These are phyloP conservation scores for Candida silvatica DNA, from an alignment of 805 yeast species.

Conservation along the genomic window DNA sequence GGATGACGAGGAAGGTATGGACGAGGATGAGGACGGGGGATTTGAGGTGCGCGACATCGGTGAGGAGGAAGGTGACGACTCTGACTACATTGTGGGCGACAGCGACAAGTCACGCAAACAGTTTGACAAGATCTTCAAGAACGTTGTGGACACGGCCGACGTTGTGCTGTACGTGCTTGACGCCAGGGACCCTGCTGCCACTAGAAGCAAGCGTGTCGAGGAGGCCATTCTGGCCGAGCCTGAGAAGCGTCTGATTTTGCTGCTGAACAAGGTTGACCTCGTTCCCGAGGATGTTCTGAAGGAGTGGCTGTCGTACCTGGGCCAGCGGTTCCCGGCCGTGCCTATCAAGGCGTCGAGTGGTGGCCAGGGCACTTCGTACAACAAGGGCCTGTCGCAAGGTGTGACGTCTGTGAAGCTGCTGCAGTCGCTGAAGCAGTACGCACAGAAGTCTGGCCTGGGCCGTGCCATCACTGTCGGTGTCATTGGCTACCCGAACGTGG, in stretches of 20 bases:
- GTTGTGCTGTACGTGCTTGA: slow-evolving; percentile 90
- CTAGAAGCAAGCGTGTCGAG: slow-evolving; percentile 88
- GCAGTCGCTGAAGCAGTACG: slow-evolving; percentile 77
- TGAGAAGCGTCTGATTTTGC: slow-evolving; percentile 75
- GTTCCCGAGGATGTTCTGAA: slow-evolving; percentile 79
- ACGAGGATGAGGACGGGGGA: slow-evolving; percentile 39
- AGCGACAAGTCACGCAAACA: slow-evolving; percentile 78
- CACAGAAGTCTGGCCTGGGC: slow-evolving; percentile 75
- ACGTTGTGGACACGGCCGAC: slow-evolving; percentile 88
- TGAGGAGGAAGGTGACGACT: slow-evolving; percentile 17
- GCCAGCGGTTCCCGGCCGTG: slow-evolving; percentile 82
- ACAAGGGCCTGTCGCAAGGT: slow-evolving; percentile 62
- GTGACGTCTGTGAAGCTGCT: slow-evolving; percentile 68
- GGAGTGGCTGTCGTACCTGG: slow-evolving; percentile 75
- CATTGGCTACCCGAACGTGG: slow-evolving; percentile 96
- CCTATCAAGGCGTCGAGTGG: slow-evolving; percentile 79
- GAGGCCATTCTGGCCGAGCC: slow-evolving; percentile 76
- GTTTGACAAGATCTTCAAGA: slow-evolving; percentile 87
- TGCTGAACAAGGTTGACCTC: slow-evolving; percentile 87
- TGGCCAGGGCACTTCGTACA: slow-evolving; percentile 59
- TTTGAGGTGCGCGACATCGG: slow-evolving; percentile 35
- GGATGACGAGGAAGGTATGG: slow-evolving; percentile 30
- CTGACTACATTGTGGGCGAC: slow-evolving; percentile 30
- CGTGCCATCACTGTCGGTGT: slow-evolving; percentile 91
- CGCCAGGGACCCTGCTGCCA: slow-evolving; percentile 95